Percentiles rank a stretch among this genome's conserved stretches.
These are phyloP conservation scores for Alopecurus myosuroides DNA, from an alignment of 176 grass and related monocot species.

Conservation along the genomic window DNA sequence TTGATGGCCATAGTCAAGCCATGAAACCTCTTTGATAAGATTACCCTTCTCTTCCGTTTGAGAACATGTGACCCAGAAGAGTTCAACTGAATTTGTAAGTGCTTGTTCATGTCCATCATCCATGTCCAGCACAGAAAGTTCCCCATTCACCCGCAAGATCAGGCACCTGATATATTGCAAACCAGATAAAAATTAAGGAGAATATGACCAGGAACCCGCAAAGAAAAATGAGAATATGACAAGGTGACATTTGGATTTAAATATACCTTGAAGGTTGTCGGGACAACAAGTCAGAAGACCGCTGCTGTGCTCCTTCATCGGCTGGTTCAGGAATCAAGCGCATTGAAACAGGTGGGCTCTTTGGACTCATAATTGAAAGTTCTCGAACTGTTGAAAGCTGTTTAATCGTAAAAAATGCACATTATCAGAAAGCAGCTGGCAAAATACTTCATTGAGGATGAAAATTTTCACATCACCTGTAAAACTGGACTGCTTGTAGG, in stretches of 20 bases:
- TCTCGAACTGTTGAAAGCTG: conserved; percentile 96
- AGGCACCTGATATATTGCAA: conserved; percentile 72
- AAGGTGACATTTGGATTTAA: conserved; percentile 1
- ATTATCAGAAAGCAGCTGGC: neutral
- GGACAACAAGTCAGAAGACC: conserved; percentile 41
- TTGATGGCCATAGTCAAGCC: conserved; percentile 96
- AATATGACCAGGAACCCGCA: conserved; percentile 22
- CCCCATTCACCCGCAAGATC: conserved; percentile 90
- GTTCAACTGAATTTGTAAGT: conserved; percentile 88
- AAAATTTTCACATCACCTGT: conserved; percentile 52
- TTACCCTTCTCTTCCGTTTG: conserved; percentile 82
- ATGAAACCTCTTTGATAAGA: conserved; percentile 99
- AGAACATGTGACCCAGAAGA: conserved; percentile 92
- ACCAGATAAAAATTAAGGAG: conserved; percentile 23
- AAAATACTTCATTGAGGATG: neutral
- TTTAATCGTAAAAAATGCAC: conserved; percentile 13
- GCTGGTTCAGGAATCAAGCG: conserved; percentile 76
- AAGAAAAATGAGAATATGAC: conserved; percentile 32
- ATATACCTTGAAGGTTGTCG: conserved; percentile 88
- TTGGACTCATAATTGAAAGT: conserved; percentile 98
- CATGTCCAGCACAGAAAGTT: conserved; percentile 93
- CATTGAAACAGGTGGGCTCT: conserved; percentile 89
- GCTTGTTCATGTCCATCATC: conserved; percentile 88
- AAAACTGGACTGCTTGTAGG: conserved; percentile 79
- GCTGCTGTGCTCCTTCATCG: conserved; percentile 42